Base-by-base conservation (phyloP, 345 rosid species). In the Salix caprea region DNA sequence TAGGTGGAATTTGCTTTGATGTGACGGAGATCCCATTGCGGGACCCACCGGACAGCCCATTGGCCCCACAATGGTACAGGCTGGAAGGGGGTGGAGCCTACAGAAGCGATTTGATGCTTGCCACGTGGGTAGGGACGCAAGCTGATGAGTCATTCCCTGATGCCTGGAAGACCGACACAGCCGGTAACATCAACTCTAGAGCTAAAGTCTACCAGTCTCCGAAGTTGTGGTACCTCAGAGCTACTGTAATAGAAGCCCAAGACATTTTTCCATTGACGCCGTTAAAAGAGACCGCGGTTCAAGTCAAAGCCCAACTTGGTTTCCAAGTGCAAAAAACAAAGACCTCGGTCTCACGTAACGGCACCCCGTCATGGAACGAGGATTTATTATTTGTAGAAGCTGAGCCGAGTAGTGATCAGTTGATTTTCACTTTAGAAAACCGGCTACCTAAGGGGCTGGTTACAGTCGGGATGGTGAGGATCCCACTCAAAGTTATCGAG, bases 1-100 rank as follows among this genome's bases (percentile, higher is more conserved):
- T 93, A 2, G 97, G 99, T 1, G 96, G 96, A 34, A 85, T 95
- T 42, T 90, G 97, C 82, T 95, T 91, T 73, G 97, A 95, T 74
- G 88, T 81, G 0, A 81, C 89, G 4, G 99, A 95, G 77, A 89
- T 95, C 71, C 99, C 96, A 0, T 73, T 90, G 64, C 83, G 99
- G 74, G 97, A 91, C 70, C 99, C 99, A 50, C 99, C 99, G 1
- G 99, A 95, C 77, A 95, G 99, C 71, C 96, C 99, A 0, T 46
- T 95, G 79, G 99, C 99, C 19, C 94, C 97, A 10, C 97, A 92
- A 72, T 95, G 99, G 99, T 95, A 91, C 82, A 82, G 97, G 78
- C 77, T 95, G 32, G 99, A 95, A 67, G 97, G 91, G 2, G 90
- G 91, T 2, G 92, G 90, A 13, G 87, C 87, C 81, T 88, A 84